These are phyloP conservation scores for Paracoccidioides lutzii DNA, from an alignment of 2,329 filamentous ascomycete genomes.

Conservation along the genomic window DNA sequence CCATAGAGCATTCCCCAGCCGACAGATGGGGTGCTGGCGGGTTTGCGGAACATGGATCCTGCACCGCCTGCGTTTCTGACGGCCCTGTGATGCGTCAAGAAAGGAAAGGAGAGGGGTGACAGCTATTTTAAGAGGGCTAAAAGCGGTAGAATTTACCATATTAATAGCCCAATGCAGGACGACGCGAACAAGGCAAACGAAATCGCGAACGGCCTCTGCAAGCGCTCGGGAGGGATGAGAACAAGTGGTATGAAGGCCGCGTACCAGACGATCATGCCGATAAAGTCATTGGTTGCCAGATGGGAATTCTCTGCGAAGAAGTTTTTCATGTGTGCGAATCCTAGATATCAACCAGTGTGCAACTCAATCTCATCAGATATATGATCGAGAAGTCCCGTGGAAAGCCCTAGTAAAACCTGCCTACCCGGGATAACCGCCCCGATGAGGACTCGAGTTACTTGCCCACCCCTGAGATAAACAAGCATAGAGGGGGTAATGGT, in stretches of 20 bases:
- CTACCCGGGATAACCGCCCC: slow-evolving; percentile 11
- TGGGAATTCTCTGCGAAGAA: slow-evolving; percentile 15
- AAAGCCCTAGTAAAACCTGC: neutral
- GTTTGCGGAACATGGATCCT: slow-evolving; percentile 12
- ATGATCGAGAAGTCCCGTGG: neutral
- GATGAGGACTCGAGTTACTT: slow-evolving; percentile 14
- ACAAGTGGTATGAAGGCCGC: slow-evolving; percentile 13
- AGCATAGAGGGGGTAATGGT: neutral
- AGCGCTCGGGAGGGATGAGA: slow-evolving; percentile 12
- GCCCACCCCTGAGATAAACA: slow-evolving; percentile 11
- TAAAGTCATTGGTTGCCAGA: slow-evolving; percentile 16
- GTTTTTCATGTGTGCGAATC: slow-evolving; percentile 13
- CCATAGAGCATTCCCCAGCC: slow-evolving; percentile 17
- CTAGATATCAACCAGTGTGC: neutral
- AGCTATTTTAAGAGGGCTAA: neutral
- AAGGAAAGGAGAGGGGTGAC: neutral
- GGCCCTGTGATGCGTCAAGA: slow-evolving; percentile 7
- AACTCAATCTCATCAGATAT: neutral
- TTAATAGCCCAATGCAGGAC: slow-evolving; percentile 13
- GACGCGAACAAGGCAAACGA: slow-evolving; percentile 14
- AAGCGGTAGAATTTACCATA: slow-evolving; percentile 8
- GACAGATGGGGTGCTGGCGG: slow-evolving; percentile 7
- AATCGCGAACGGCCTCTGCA: slow-evolving; percentile 15
- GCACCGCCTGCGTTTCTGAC: slow-evolving; percentile 12
- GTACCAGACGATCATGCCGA: slow-evolving; percentile 17